Conservation (phyloP, 192 early-diverging fungal species). For the Gonapodya sp. region DNA sequence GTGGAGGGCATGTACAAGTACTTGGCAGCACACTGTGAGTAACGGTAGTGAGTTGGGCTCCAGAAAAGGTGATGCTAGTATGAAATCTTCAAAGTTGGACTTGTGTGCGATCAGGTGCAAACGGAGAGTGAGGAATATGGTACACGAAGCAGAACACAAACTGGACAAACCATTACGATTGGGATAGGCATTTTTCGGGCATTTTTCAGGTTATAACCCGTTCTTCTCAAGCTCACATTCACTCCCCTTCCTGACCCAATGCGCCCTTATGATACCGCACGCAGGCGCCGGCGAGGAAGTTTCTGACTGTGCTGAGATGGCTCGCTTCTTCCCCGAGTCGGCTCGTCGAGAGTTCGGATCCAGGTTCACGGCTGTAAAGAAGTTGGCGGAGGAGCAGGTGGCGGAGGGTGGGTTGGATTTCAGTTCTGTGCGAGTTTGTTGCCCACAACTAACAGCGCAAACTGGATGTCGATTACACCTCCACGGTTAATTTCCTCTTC, state of each 20-base stretch:
- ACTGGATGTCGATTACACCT: neutral
- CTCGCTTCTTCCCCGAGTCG: neutral
- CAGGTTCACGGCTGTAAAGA: neutral
- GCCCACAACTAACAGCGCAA: neutral
- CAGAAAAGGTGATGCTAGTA: no score
- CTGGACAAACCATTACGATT: no score
- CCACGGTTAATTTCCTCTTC: neutral
- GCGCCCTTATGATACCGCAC: no score
- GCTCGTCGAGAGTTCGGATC: neutral
- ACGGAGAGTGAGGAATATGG: no score
- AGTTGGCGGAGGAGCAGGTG: neutral
- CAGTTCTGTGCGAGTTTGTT: no score
- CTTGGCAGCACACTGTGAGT: slow-evolving; percentile 1
- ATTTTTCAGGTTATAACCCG: no score
- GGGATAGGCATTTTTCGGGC: no score
- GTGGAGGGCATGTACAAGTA: neutral
- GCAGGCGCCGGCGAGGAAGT: neutral
- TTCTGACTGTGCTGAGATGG: neutral
- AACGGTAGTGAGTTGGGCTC: no score
- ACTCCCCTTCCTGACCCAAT: no score
- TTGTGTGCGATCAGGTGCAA: neutral
- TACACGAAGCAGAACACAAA: no score
- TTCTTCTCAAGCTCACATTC: no score
- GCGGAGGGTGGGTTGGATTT: neutral
- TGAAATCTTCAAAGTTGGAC: no score